Conservation (phyloP, 2,329 filamentous ascomycete genomes). For the Pseudocercospora eumusae region DNA sequence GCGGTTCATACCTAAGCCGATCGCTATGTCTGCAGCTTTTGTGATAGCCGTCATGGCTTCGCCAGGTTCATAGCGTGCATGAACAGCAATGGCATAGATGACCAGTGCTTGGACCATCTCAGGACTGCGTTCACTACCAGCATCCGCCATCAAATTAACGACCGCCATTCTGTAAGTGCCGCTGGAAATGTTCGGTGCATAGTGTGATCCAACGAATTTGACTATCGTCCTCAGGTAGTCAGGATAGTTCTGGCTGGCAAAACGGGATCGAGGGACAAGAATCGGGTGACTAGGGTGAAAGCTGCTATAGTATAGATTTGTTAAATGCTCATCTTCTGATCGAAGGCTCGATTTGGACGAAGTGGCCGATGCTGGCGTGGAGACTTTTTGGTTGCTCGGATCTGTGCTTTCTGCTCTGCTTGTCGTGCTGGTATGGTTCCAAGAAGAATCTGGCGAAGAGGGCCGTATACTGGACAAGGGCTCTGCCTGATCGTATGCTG, state of each 20-base stretch:
- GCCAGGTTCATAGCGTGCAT: conserved; percentile 71
- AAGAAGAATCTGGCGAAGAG: conserved; percentile 11
- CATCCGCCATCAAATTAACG: conserved; percentile 55
- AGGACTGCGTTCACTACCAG: conserved; percentile 25
- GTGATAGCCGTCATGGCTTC: conserved; percentile 67
- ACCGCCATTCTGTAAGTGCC: conserved; percentile 47
- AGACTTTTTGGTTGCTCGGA: conserved; percentile 11
- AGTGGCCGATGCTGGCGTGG: conserved; percentile 32
- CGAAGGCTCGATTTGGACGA: conserved; percentile 42
- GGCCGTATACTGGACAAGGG: not conserved
- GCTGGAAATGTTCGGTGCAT: conserved; percentile 39
- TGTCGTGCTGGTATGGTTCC: conserved; percentile 9
- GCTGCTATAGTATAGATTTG: conserved; percentile 58
- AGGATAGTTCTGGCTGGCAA: conserved; percentile 46
- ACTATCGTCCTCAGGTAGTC: conserved; percentile 56
- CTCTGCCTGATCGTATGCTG: not conserved
- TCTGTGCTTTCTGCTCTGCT: conserved; percentile 11
- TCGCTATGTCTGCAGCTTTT: conserved; percentile 68
- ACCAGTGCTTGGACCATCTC: conserved; percentile 76
- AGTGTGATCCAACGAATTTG: conserved; percentile 59
- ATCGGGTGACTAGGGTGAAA: conserved; percentile 61
- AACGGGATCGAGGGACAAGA: conserved; percentile 52
- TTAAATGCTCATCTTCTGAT: conserved; percentile 44
- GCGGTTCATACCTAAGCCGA: conserved; percentile 75
- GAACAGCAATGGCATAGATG: conserved; percentile 73